phyloP scores from a whole-genome alignment of 495 filamentous ascomycete species.

The Talaromyces proteolyticus region DNA sequence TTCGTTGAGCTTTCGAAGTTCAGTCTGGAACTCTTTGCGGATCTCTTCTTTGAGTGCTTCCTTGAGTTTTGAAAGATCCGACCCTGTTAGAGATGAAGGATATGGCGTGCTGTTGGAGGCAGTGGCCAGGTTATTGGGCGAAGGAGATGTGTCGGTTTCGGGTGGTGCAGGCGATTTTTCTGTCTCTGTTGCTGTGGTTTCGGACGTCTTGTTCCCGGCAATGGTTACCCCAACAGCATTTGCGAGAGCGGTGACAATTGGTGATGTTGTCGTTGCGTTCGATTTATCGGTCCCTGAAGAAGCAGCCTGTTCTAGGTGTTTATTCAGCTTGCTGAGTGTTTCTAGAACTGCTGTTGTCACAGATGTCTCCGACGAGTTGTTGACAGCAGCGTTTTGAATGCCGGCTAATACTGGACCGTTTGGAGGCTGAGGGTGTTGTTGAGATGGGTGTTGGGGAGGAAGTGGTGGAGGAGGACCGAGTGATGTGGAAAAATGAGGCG shows the following conservation, averaged over 20 bases:
- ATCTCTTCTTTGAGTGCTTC: conserved; percentile 33
- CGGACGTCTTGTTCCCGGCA: not conserved
- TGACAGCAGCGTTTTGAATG: not conserved
- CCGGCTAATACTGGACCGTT: conserved; percentile 2
- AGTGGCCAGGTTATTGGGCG: too few relatives aligned
- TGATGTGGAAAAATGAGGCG: too few relatives aligned
- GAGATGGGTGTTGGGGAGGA: not conserved
- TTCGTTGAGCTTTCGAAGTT: conserved; percentile 27
- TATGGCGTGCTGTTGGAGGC: not conserved
- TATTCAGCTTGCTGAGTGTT: conserved; percentile 32
- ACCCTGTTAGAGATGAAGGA: not conserved
- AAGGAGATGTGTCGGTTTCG: too few relatives aligned
- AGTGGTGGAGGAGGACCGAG: conserved; percentile 19
- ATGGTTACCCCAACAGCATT: not conserved
- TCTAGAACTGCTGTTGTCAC: conserved; percentile 30
- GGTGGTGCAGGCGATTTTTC: not conserved
- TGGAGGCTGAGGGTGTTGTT: not conserved
- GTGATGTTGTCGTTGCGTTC: too few relatives aligned
- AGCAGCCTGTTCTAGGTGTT: conserved; percentile 24
- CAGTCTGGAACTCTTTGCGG: conserved; percentile 20
- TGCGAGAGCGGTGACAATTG: conserved; percentile 15
- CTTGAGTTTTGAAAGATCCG: conserved; percentile 14
- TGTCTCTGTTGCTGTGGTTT: not conserved
- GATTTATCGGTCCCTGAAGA: conserved; percentile 13
- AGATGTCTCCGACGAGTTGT: conserved; percentile 9